Evolutionary conservation across 1,139 yeast genomes (phyloP).

Genomic region (Geotrichum citri-aurantii): DNA sequence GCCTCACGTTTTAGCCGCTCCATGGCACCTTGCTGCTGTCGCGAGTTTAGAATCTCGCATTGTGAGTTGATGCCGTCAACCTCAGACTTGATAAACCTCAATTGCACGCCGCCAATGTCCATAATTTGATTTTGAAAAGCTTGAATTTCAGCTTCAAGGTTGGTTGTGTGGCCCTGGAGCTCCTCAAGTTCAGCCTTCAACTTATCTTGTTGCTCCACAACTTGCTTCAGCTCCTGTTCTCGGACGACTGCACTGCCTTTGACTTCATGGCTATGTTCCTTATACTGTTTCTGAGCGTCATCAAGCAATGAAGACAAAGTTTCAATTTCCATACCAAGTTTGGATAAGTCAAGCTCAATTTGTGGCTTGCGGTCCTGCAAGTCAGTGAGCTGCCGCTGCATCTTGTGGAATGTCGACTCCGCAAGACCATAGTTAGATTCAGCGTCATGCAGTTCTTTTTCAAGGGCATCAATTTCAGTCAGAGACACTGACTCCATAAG

Average conservation of each 20-base stretch:
- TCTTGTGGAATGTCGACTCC: constrained; percentile 50
- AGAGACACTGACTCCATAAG: constrained; percentile 43
- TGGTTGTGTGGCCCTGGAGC: constrained; percentile 52
- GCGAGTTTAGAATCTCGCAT: constrained; percentile 56
- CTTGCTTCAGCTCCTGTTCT: constrained; percentile 35
- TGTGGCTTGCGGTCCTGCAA: constrained; percentile 63
- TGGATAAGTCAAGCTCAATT: constrained; percentile 57
- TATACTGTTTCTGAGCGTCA: constrained; percentile 38
- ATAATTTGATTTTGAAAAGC: constrained; percentile 68
- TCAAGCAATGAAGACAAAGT: constrained; percentile 47
- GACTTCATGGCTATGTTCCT: constrained; percentile 26
- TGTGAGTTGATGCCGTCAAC: constrained; percentile 72
- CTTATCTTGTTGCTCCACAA: constrained; percentile 38
- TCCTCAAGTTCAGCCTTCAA: constrained; percentile 41
- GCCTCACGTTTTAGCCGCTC: constrained; percentile 60
- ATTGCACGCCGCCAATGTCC: constrained; percentile 87
- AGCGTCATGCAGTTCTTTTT: constrained; percentile 46
- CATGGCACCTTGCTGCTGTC: constrained; percentile 56
- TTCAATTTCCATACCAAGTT: constrained; percentile 59
- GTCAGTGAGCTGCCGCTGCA: constrained; percentile 53
- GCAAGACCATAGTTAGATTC: constrained; percentile 55
- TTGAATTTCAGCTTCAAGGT: constrained; percentile 55
- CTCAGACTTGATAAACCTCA: constrained; percentile 72
- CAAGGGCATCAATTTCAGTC: constrained; percentile 54
- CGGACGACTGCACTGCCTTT: constrained; percentile 23